These are phyloP conservation scores for Candida sp. DNA, from an alignment of 1,139 yeast genomes.

Conservation along the genomic window DNA sequence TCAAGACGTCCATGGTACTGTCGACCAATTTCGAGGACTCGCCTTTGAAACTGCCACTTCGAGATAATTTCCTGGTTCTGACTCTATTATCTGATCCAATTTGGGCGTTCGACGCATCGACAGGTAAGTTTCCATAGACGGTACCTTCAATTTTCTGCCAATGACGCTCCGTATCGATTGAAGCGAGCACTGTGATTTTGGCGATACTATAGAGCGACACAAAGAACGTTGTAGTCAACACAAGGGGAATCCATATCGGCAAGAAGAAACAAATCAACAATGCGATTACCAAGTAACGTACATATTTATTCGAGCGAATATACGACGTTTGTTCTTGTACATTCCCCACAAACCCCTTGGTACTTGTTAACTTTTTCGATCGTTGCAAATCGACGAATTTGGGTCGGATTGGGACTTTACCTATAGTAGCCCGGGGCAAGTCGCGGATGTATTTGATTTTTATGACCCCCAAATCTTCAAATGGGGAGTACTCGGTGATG, in stretches of 20 bases:
- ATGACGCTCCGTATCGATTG: constrained; percentile 24
- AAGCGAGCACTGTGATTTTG: constrained; percentile 22
- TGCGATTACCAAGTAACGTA: constrained; percentile 27
- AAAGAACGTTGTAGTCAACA: constrained; percentile 36
- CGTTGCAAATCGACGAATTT: constrained; percentile 52
- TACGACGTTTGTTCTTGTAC: constrained; percentile 39
- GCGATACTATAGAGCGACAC: constrained; percentile 36
- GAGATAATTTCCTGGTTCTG: constrained; percentile 21
- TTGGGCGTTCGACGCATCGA: constrained; percentile 30
- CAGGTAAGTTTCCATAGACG: constrained; percentile 29
- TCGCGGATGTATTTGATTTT: constrained; percentile 37
- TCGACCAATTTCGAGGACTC: constrained; percentile 40
- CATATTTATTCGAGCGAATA: constrained; percentile 23
- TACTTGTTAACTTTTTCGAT: constrained; percentile 14
- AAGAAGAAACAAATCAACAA: constrained; percentile 32
- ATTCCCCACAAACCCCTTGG: constrained; percentile 21
- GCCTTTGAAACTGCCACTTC: constrained; percentile 37
- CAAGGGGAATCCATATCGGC: constrained; percentile 54
- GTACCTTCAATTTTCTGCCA: constrained; percentile 33
- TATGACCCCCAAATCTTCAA: constrained; percentile 39
- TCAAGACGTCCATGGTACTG: constrained; percentile 34
- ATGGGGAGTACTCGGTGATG: constrained; percentile 49
- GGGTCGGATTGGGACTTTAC: constrained; percentile 39
- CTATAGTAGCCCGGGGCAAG: constrained; percentile 33
- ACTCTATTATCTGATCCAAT: constrained; percentile 30